Conservation (phyloP, 768 basidiomycete species). For the Auricularia sp. region DNA sequence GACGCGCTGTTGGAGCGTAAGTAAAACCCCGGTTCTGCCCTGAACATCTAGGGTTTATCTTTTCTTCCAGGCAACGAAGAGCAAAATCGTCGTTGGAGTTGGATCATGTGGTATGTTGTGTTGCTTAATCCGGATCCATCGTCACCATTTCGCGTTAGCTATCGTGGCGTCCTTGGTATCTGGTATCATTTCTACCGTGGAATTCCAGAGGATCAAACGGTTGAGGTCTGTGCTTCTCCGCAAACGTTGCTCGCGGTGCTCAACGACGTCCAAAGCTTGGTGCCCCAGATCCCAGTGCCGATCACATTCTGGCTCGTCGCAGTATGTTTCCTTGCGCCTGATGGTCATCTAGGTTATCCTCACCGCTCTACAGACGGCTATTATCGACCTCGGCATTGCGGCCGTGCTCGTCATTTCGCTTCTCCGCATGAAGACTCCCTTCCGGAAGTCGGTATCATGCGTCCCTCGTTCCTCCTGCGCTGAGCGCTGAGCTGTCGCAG, state of each 20-base stretch:
- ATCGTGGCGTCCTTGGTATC: not conserved
- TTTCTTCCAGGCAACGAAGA: not conserved
- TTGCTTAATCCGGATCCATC: not conserved
- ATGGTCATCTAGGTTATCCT: not conserved
- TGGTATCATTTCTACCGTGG: not conserved
- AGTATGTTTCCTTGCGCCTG: not conserved
- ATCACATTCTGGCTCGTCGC: not conserved
- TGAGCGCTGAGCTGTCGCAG: not conserved
- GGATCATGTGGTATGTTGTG: not conserved
- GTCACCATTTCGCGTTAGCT: not conserved
- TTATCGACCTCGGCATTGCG: not conserved
- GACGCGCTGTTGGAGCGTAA: not conserved
- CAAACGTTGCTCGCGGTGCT: not conserved
- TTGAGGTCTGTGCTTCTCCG: not conserved
- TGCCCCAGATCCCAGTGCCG: not conserved
- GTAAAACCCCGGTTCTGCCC: not conserved
- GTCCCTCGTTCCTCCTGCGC: not conserved
- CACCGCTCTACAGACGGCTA: not conserved
- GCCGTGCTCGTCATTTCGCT: not conserved
- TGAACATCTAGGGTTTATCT: not conserved
- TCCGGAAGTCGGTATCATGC: not conserved
- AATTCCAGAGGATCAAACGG: not conserved
- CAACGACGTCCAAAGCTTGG: not conserved
- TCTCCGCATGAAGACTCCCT: not conserved
- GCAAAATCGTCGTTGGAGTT: not conserved